A percentile compares a stretch with the other conserved stretches of the same genome.
Conservation (phyloP, 2,329 filamentous ascomycete species). For the Penicillium sp. region DNA sequence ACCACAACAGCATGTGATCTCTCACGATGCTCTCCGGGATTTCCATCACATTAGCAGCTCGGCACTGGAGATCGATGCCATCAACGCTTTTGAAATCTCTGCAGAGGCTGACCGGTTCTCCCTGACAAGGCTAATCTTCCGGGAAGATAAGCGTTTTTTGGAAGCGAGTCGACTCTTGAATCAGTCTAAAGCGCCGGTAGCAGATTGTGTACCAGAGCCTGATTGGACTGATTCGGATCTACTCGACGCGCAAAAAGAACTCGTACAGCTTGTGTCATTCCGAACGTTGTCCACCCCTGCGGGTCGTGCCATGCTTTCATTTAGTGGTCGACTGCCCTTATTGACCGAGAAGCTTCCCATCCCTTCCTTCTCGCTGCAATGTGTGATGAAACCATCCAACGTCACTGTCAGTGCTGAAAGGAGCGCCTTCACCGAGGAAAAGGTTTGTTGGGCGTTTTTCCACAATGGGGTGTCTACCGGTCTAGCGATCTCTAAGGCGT, state of each 20-base stretch:
- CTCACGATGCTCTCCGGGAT: slow-evolving; percentile 68
- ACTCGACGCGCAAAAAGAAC: slow-evolving; percentile 85
- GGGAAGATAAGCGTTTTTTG: slow-evolving; percentile 81
- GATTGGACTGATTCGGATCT: slow-evolving; percentile 82
- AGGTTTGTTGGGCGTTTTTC: slow-evolving; percentile 97
- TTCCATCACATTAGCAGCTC: slow-evolving; percentile 69
- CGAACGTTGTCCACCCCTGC: slow-evolving; percentile 85
- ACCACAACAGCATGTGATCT: slow-evolving; percentile 46
- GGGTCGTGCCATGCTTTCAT: slow-evolving; percentile 83
- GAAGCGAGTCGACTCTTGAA: slow-evolving; percentile 85
- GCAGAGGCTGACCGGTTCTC: slow-evolving; percentile 79
- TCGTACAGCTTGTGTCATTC: slow-evolving; percentile 80
- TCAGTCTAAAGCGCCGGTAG: slow-evolving; percentile 72
- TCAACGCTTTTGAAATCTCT: slow-evolving; percentile 68
- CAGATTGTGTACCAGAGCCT: slow-evolving; percentile 71
- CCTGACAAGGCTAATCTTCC: slow-evolving; percentile 83
- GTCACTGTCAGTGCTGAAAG: slow-evolving; percentile 93
- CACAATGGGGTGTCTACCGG: slow-evolving; percentile 94
- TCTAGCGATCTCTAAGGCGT: slow-evolving; percentile 81
- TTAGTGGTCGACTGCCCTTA: slow-evolving; percentile 79
- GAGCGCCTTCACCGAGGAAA: slow-evolving; percentile 83
- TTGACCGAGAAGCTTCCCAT: slow-evolving; percentile 90
- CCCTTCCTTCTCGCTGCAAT: slow-evolving; percentile 85
- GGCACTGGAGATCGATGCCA: slow-evolving; percentile 47
- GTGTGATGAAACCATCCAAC: slow-evolving; percentile 85